phyloP scores from a whole-genome alignment of 805 yeast genomes.

The Ogataea paradorogensis region DNA sequence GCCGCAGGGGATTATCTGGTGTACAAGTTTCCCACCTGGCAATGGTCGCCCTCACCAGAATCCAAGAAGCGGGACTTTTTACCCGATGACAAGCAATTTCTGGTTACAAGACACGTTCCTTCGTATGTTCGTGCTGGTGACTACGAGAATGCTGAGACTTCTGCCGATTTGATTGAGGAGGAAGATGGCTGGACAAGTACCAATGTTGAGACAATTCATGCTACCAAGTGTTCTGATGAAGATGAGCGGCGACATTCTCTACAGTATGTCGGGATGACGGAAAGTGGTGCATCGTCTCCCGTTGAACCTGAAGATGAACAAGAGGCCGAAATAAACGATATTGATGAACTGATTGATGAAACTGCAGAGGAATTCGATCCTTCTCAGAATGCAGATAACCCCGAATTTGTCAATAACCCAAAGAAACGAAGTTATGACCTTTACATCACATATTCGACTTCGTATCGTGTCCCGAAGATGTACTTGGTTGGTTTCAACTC shows the following conservation, averaged over 20 bases:
- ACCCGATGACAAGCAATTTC: slow-evolving; percentile 82
- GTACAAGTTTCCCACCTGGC: slow-evolving; percentile 95
- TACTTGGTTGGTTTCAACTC: slow-evolving; percentile 83
- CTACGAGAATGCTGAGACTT: slow-evolving; percentile 42
- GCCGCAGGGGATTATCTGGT: slow-evolving; percentile 91
- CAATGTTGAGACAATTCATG: slow-evolving; percentile 15
- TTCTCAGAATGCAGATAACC: slow-evolving; percentile 38
- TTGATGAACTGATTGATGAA: slow-evolving; percentile 36
- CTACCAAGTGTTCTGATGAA: slow-evolving; percentile 20
- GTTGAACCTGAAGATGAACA: slow-evolving; percentile 3
- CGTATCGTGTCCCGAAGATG: slow-evolving; percentile 93
- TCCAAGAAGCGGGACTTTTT: slow-evolving; percentile 62
- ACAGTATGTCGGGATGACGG: slow-evolving; percentile 24
- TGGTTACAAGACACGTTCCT: slow-evolving; percentile 89
- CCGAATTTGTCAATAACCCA: slow-evolving; percentile 36
- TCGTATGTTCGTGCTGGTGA: slow-evolving; percentile 68
- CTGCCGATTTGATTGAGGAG: slow-evolving; percentile 3
- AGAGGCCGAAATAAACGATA: slow-evolving; percentile 41
- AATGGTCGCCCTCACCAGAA: slow-evolving; percentile 69
- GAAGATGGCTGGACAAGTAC: slow-evolving; percentile 63
- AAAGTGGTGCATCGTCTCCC: slow-evolving; percentile 14
- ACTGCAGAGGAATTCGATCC: slow-evolving; percentile 28
- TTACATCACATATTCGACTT: slow-evolving; percentile 88
- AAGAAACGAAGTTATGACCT: slow-evolving; percentile 75
- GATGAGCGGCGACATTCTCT: slow-evolving; percentile 29